Percentiles rank a stretch among this genome's conserved stretches.
Evolutionary conservation across 1,139 yeast species (phyloP).

Genomic region (Tardiomyces digboiensis): DNA sequence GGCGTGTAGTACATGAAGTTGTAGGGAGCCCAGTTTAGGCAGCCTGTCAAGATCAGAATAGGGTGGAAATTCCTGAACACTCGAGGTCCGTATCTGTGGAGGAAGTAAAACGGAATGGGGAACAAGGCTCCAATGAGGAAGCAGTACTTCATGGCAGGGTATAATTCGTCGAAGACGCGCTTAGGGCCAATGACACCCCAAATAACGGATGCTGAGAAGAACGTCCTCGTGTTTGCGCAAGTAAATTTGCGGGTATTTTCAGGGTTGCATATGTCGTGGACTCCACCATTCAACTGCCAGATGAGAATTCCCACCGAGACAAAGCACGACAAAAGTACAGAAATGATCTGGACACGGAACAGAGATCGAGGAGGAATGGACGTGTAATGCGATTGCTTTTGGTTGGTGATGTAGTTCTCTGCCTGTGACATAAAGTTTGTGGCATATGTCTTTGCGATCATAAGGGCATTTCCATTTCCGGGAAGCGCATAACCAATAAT

Average conservation of each 20-base stretch:
- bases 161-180: constrained; percentile 38
- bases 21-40: constrained; percentile 36
- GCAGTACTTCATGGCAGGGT: constrained; percentile 39
- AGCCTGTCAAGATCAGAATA: constrained; percentile 28
- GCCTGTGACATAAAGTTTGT: constrained; percentile 54
- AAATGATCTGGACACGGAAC: constrained; percentile 47
- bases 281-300: constrained; percentile 37
- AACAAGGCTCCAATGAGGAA: constrained; percentile 38
- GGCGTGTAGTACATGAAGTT: constrained; percentile 42
- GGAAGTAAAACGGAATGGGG: constrained; percentile 23
- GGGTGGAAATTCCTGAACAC: constrained; percentile 30
- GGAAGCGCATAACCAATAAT: constrained; percentile 56
- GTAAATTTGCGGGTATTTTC: constrained; percentile 44
- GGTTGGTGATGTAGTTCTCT: constrained; percentile 44
- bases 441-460: constrained; percentile 50
- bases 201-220: constrained; percentile 43
- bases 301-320: constrained; percentile 44
- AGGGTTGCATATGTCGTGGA: constrained; percentile 43
- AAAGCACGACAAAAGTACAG: constrained; percentile 28
- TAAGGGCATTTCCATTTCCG: constrained; percentile 52
- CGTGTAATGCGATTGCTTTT: constrained; percentile 52
- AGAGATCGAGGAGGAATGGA: constrained; percentile 53
- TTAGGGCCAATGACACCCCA: constrained; percentile 60
- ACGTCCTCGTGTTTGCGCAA: constrained; percentile 38
- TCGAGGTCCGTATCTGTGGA: neutral